phyloP scores from a whole-genome alignment of 1,139 yeast genomes.

The Suhomyces taliae region DNA sequence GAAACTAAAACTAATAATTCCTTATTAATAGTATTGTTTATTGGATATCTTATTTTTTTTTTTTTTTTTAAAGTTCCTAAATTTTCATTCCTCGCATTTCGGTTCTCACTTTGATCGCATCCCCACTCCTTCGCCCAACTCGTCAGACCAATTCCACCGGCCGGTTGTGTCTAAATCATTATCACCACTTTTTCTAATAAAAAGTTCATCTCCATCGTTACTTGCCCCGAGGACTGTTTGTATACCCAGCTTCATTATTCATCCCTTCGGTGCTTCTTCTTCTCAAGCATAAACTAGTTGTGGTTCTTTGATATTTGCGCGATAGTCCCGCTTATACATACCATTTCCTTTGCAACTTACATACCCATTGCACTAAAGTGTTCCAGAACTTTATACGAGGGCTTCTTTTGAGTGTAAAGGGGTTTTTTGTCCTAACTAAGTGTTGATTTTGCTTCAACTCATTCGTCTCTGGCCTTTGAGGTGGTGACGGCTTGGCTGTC shows the following conservation, averaged over 20 bases:
- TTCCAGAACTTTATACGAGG: neutral
- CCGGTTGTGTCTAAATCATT: constrained; percentile 1
- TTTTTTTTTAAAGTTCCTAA: neutral
- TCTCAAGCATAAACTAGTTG: neutral
- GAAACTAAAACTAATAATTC: no score
- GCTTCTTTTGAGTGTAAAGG: no score
- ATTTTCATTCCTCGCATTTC: neutral
- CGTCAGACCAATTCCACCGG: neutral
- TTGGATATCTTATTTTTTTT: neutral
- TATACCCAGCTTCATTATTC: no score
- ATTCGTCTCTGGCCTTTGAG: neutral
- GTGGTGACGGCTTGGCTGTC: neutral
- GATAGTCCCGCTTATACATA: constrained; percentile 12
- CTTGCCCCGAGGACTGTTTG: neutral
- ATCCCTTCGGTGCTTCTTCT: neutral
- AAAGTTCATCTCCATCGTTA: neutral
- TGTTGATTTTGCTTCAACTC: neutral
- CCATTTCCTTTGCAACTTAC: constrained; percentile 5
- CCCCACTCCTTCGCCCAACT: neutral
- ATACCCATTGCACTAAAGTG: neutral
- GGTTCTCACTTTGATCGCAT: neutral
- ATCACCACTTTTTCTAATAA: neutral
- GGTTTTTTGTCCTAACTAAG: neutral
- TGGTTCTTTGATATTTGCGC: constrained; percentile 10
- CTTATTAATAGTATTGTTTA: no score